A percentile compares a stretch with the other conserved stretches of the same genome.
phyloP scores from a whole-genome alignment of 2,329 filamentous ascomycete genomes.

The Colletotrichum plurivorum region DNA sequence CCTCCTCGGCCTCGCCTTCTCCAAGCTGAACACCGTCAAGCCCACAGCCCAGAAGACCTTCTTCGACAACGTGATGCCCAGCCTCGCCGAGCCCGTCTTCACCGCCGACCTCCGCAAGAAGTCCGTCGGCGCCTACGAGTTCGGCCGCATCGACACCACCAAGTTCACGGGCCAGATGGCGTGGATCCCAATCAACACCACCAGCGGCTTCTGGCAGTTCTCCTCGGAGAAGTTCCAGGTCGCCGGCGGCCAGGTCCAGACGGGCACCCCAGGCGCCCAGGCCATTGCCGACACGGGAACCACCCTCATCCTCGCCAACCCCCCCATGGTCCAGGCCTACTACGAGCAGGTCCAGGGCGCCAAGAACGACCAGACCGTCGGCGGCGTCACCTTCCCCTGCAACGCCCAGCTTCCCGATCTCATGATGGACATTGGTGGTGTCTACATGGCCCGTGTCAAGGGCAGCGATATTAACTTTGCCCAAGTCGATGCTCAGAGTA shows the following conservation, averaged over 20 bases:
- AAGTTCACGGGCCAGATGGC: conserved; percentile 75
- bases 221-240: conserved; percentile 70
- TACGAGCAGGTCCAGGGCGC: conserved; percentile 63
- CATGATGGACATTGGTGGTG: conserved; percentile 69
- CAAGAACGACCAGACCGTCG: conserved; percentile 52
- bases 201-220: conserved; percentile 79
- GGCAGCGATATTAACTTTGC: conserved; percentile 69
- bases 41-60: conserved; percentile 78
- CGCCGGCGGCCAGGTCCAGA: conserved; percentile 56
- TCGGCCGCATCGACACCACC: conserved; percentile 76
- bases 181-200: conserved; percentile 73
- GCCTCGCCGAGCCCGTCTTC: conserved; percentile 76
- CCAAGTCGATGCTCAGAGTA: conserved; percentile 64
- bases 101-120: conserved; percentile 77
- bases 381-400: conserved; percentile 65
- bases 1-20: conserved; percentile 79
- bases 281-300: conserved; percentile 73
- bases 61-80: conserved; percentile 77
- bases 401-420: conserved; percentile 61
- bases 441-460: conserved; percentile 69
- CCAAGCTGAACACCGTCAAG: conserved; percentile 73
- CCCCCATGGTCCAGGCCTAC: conserved; percentile 63
- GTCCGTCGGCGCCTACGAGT: conserved; percentile 77
- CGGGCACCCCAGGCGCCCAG: conserved; percentile 55
- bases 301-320: conserved; percentile 73